A percentile compares a stretch with the other conserved stretches of the same genome.
These are phyloP conservation scores for Botrytis aclada DNA, from an alignment of 2,329 filamentous ascomycete genomes.

Conservation along the genomic window DNA sequence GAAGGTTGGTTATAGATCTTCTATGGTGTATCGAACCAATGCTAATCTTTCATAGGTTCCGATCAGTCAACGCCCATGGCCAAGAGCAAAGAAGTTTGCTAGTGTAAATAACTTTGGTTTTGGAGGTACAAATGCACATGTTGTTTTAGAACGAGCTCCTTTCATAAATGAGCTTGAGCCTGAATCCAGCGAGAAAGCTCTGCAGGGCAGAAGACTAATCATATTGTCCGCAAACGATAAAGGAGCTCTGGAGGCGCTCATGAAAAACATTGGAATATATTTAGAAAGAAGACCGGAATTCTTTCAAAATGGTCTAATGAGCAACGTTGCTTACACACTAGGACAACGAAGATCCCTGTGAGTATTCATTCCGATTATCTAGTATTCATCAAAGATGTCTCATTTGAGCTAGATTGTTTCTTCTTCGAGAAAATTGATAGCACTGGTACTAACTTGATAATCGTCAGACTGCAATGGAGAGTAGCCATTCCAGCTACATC, in stretches of 20 bases:
- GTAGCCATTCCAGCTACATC: slow-evolving; percentile 30
- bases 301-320: slow-evolving; percentile 35
- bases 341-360: slow-evolving; percentile 31
- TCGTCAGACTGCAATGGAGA: slow-evolving; percentile 29
- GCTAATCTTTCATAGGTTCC: slow-evolving; percentile 32
- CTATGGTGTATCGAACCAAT: background rate
- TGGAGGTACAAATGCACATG: slow-evolving; percentile 27
- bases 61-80: slow-evolving; percentile 33
- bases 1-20: slow-evolving; percentile 32
- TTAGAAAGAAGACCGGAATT: slow-evolving; percentile 35
- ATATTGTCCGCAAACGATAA: slow-evolving; percentile 34
- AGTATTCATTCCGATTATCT: background rate
- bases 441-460: background rate
- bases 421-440: background rate
- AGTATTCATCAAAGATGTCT: background rate
- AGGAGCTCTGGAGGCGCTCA: slow-evolving; percentile 29
- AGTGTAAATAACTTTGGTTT: slow-evolving; percentile 38
- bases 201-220: slow-evolving; percentile 36
- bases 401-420: background rate
- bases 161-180: slow-evolving; percentile 32
- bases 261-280: slow-evolving; percentile 35
- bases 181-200: slow-evolving; percentile 21
- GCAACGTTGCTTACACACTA: slow-evolving; percentile 36
- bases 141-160: slow-evolving; percentile 29
- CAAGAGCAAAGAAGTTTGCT: slow-evolving; percentile 45